These are phyloP conservation scores for Ascodesmis nigricans DNA, from an alignment of 495 filamentous ascomycete species.

Conservation along the genomic window DNA sequence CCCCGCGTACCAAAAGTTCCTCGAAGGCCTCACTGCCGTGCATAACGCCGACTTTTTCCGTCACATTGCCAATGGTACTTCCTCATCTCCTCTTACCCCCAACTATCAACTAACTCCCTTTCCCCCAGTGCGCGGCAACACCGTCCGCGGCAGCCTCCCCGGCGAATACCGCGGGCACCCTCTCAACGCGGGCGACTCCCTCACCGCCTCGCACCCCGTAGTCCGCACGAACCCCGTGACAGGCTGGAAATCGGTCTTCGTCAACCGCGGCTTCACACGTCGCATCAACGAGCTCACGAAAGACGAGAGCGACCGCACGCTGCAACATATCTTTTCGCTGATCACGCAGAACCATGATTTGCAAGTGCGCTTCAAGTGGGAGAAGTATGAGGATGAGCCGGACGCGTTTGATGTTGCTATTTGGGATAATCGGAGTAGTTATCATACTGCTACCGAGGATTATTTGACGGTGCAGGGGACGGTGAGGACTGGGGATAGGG, in stretches of 20 bases:
- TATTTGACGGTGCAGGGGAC: conserved; percentile 24
- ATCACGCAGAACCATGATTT: conserved; percentile 60
- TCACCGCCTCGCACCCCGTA: conserved; percentile 46
- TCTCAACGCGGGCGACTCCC: conserved; percentile 40
- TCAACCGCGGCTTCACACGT: conserved; percentile 37
- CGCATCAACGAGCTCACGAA: conserved; percentile 44
- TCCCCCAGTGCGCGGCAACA: too few species aligned
- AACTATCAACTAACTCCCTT: conserved; percentile 66
- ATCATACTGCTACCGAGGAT: conserved; percentile 51
- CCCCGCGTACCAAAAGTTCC: conserved; percentile 37
- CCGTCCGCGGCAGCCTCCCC: too few species aligned
- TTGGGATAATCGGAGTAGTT: conserved; percentile 56
- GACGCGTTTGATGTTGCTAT: conserved; percentile 37
- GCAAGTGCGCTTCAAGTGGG: conserved; percentile 50
- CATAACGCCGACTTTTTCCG: conserved; percentile 41
- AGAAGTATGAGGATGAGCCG: conserved; percentile 31
- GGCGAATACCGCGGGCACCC: conserved; percentile 40
- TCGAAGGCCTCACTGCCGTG: conserved; percentile 45
- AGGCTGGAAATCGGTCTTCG: conserved; percentile 52
- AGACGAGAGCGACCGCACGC: conserved; percentile 39
- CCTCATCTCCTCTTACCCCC: conserved; percentile 42
- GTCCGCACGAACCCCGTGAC: conserved; percentile 67
- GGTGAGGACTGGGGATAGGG: conserved; percentile 23
- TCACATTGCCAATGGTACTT: conserved; percentile 38
- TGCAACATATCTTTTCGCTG: conserved; percentile 41